phyloP scores from a whole-genome alignment of 139 green algal genomes.

The Pseudopediastrum boryanum region DNA sequence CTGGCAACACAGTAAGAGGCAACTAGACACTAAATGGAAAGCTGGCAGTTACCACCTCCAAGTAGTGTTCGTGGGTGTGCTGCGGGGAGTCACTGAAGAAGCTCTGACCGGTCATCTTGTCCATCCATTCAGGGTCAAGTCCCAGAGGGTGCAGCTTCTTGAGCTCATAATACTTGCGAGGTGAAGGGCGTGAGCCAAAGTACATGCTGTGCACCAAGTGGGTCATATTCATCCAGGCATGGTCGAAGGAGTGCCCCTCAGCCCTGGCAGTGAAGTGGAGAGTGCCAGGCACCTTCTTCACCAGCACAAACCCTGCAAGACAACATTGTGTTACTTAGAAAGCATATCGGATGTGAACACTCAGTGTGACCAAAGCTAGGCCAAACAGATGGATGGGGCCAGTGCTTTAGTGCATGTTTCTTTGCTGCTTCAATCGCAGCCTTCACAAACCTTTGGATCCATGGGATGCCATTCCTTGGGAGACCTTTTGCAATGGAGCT shows the following conservation, averaged over 20 bases:
- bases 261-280: constrained; percentile 84
- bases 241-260: constrained; percentile 87
- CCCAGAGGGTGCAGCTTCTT: constrained; percentile 78
- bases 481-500: no score
- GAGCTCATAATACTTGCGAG: constrained; percentile 54
- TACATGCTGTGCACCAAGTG: constrained; percentile 70
- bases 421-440: no score
- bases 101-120: constrained; percentile 78
- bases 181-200: constrained; percentile 78
- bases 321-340: no score
- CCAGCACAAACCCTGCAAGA: constrained; percentile 90
- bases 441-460: no score
- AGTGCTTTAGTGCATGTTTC: no score
- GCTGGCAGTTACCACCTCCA: constrained; percentile 57
- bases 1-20: no score
- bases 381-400: no score
- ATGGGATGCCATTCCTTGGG: no score
- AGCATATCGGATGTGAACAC: no score
- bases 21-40: no score
- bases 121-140: constrained; percentile 82
- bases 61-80: constrained; percentile 90
- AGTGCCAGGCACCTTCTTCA: constrained; percentile 97
- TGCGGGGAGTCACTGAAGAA: constrained; percentile 70
- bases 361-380: no score
- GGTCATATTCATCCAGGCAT: constrained; percentile 85